Percentiles rank a stretch among this genome's conserved stretches.
Conservation (phyloP, 164 flowering plant species). For the Aristolochia californica region DNA sequence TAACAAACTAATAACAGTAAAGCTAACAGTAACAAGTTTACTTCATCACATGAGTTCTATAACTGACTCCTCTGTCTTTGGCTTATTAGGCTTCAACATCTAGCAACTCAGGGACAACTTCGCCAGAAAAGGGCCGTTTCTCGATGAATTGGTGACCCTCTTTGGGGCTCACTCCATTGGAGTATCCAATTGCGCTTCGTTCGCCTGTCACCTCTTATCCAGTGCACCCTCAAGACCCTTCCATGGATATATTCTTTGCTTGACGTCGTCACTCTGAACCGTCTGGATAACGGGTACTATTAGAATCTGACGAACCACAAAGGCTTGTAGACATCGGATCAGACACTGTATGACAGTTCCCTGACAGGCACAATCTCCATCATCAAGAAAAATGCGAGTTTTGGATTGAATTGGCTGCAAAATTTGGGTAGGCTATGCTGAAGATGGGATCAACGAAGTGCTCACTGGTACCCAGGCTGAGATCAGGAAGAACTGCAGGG, state of each 20-base stretch:
- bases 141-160: slow-evolving; percentile 9
- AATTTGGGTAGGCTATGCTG: slow-evolving; percentile 8
- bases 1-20: too few species aligned
- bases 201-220: slow-evolving; percentile 4
- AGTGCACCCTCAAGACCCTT: slow-evolving; percentile 5
- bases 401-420: slow-evolving; percentile 28
- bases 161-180: slow-evolving; percentile 14
- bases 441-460: slow-evolving; percentile 10
- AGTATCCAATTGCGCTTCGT: slow-evolving; percentile 2
- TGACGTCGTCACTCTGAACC: not conserved
- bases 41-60: too few species aligned
- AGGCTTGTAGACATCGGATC: slow-evolving; percentile 5
- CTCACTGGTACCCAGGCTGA: slow-evolving; percentile 6
- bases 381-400: too few species aligned
- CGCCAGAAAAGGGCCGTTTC: slow-evolving; percentile 2
- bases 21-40: too few species aligned
- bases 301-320: not conserved
- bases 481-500: slow-evolving; percentile 8
- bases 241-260: slow-evolving; percentile 5
- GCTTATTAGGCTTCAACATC: too few species aligned
- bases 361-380: not conserved
- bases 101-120: slow-evolving; percentile 6
- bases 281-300: slow-evolving; percentile 9
- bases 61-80: too few species aligned
- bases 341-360: slow-evolving; percentile 1